phyloP scores from a whole-genome alignment of 139 green algal genomes.

The Chlorella sp. region DNA sequence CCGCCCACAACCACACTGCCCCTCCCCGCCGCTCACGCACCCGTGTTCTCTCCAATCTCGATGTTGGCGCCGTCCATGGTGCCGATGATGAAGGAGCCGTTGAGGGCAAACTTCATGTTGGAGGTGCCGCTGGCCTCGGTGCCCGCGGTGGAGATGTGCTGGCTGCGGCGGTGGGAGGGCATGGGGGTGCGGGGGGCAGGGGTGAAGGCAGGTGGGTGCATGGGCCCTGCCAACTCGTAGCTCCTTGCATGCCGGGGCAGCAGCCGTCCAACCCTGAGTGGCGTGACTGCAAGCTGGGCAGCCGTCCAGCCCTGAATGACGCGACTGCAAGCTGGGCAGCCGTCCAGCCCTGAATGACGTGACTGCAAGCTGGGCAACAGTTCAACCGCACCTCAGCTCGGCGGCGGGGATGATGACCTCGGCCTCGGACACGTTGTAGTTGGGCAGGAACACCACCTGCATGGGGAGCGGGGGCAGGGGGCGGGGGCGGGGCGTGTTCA shows the following conservation, averaged over 20 bases:
- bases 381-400: constrained; percentile 49
- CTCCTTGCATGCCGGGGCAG: too few species aligned
- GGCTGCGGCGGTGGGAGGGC: constrained; percentile 27
- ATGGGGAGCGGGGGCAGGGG: not conserved
- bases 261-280: too few species aligned
- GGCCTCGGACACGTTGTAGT: constrained; percentile 95
- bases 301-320: too few species aligned
- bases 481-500: not conserved
- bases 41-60: constrained; percentile 94
- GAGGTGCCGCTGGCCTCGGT: constrained; percentile 89
- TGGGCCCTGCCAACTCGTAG: too few species aligned
- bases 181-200: not conserved
- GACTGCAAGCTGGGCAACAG: too few species aligned
- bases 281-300: too few species aligned
- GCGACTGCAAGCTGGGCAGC: too few species aligned
- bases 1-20: constrained; percentile 12
- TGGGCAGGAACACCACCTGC: constrained; percentile 91
- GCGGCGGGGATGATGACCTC: constrained; percentile 87
- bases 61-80: constrained; percentile 99
- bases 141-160: constrained; percentile 92
- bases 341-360: too few species aligned
- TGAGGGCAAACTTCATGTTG: constrained; percentile 99
- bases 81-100: constrained; percentile 97
- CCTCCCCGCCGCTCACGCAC: constrained; percentile 3
- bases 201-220: not conserved